Base-by-base conservation (phyloP, 148 eudicot species). In the Spergularia marina region DNA sequence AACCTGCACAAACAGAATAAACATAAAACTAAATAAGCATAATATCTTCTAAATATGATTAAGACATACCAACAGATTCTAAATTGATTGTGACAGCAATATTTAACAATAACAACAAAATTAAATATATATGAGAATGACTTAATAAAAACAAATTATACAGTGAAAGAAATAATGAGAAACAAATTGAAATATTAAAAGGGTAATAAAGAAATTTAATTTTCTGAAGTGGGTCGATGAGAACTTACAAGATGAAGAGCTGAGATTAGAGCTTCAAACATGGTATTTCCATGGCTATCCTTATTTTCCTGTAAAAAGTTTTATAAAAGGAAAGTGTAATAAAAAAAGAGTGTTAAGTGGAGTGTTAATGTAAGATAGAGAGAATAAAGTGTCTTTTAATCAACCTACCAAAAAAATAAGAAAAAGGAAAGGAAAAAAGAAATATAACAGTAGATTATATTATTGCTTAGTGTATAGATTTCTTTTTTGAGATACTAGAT, bases 181-280 rank as follows among this genome's bases (percentile, higher is more conserved):
- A 73, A 75, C 0, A 69, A 52, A 78, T 49, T 39, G 59, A 25
- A 73, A 65, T 51, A 69, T 36, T 47, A 83, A 51, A 70, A 72
- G 83, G 86, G 84, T 70, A 34, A 40, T 34, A 21, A 52, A 39
- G 52, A 81, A 47, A 75, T 74, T 0, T 30, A 20, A 71, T 62
- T 65, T 66, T 52, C 21, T 25, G 71, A 79, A 71, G 62, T 53
- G 85, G 85, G 86, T 86, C 41, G 70, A 65, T 51, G 74, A 74
- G 77, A 66, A 61, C 78, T 84, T 77, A 80, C 80, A 60, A 54
- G 60, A 68, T 53, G 2, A 81, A 12, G 20, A 73, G 77, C 77
- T 77, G 77, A 61, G 21, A 44, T 47, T 17, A 25, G 78, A 82
- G 84, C 78, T 77, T 68, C 62, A 49, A 18, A 62, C 18, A 53